Base-by-base conservation (phyloP, 1,139 yeast genomes). In the Kluyveromyces sp. region DNA sequence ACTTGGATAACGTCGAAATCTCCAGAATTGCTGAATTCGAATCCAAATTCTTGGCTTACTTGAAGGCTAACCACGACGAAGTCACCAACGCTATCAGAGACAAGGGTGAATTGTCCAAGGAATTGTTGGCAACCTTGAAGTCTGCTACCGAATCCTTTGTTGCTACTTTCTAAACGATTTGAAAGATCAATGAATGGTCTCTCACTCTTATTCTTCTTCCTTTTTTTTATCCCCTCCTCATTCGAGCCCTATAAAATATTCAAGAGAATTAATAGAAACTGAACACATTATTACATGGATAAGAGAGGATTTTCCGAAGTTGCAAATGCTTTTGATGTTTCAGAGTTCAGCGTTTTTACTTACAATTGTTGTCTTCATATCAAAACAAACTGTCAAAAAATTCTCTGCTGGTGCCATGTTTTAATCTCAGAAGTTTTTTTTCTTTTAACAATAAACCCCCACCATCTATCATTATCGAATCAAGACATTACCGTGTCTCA, bases 1-100 rank as follows among this genome's bases (percentile, higher is more conserved):
- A 68, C 89, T 83, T 94, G 68, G 99, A 94, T 71, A 67, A 74
- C 60, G 68, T 94, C 64, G 85, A 95, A 58, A 75, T 92, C 61
- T 80, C 82, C 67, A 85, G 87, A 73, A 80, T 94, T 65, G 87
- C 77, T 70, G 87, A 85, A 71, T 94, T 85, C 67, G 99, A 94
- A 82, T 73, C 79, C 65, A 81, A 89, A 65, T 92, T 89, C 92
- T 75, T 85, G 69, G 77, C 95, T 60, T 78, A 80, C 77, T 81
- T 92, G 73, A 84, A 87, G 78, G 71, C 97, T 57, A 87, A 86
- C 76, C 94, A 88, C 73, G 64, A 83, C 60, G 92, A 79, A 55
- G 75, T 94, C 70, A 75, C 89, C 66, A 78, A 78, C 45, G 83
- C 94, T 61, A 87, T 92, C 71, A 83, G 79, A 73, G 80, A 75